These are phyloP conservation scores for Leccinum sublutescens DNA, from an alignment of 768 basidiomycete genomes.

Conservation along the genomic window DNA sequence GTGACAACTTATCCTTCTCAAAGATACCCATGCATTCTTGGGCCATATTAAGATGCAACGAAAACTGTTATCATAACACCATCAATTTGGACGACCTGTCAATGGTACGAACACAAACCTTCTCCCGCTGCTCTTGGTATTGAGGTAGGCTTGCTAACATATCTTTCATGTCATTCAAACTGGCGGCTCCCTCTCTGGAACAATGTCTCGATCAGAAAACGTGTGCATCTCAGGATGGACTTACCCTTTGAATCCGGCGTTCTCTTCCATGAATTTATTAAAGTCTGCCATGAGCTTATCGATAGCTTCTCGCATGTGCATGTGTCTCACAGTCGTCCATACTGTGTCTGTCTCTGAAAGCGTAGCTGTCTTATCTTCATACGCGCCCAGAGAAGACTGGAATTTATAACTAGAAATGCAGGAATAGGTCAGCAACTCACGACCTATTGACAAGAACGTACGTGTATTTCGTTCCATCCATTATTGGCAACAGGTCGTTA, in stretches of 20 bases:
- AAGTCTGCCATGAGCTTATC: slow-evolving; percentile 97
- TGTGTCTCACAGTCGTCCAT: slow-evolving; percentile 91
- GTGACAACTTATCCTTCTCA: slow-evolving; percentile 79
- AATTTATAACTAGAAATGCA: slow-evolving; percentile 75
- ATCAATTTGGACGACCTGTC: neutral
- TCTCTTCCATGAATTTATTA: slow-evolving; percentile 89
- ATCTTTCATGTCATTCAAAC: slow-evolving; percentile 97
- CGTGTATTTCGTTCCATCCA: slow-evolving; percentile 85
- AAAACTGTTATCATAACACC: slow-evolving; percentile 64
- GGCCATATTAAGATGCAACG: slow-evolving; percentile 94
- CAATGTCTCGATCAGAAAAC: slow-evolving; percentile 2
- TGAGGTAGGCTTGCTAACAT: slow-evolving; percentile 95
- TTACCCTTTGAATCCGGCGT: slow-evolving; percentile 91
- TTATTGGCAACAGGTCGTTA: slow-evolving; percentile 87
- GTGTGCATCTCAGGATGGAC: slow-evolving; percentile 21
- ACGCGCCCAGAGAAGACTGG: slow-evolving; percentile 80
- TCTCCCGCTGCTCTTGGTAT: slow-evolving; percentile 93
- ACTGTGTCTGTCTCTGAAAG: slow-evolving; percentile 87
- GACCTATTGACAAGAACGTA: slow-evolving; percentile 41
- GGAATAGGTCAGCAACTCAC: neutral
- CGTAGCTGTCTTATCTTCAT: slow-evolving; percentile 84
- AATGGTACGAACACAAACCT: slow-evolving; percentile 46
- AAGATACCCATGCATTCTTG: slow-evolving; percentile 96
- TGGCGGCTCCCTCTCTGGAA: slow-evolving; percentile 73
- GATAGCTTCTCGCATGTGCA: slow-evolving; percentile 99